Percentiles rank a stretch among this genome's conserved stretches.
These are phyloP conservation scores for Euphorbia celastroides DNA, from an alignment of 441 rosid species.

Conservation along the genomic window DNA sequence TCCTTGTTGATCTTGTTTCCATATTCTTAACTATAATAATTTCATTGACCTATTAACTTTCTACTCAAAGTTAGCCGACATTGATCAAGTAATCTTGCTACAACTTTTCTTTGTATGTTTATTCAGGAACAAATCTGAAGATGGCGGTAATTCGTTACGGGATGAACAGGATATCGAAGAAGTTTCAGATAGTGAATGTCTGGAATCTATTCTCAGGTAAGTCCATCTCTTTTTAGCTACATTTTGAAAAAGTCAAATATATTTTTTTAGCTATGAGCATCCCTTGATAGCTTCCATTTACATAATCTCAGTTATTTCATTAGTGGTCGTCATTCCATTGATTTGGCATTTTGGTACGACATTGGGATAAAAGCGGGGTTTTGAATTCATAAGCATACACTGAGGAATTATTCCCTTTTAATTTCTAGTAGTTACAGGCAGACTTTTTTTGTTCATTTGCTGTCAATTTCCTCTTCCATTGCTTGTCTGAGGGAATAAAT, in stretches of 20 bases:
- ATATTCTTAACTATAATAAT: neutral
- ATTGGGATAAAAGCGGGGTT: neutral
- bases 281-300: neutral
- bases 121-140: slow-evolving; percentile 12
- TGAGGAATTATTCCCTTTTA: neutral
- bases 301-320: neutral
- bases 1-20: neutral
- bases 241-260: neutral
- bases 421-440: neutral
- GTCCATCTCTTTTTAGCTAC: slow-evolving; percentile 4
- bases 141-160: slow-evolving; percentile 3
- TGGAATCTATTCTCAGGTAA: slow-evolving; percentile 39
- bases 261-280: neutral
- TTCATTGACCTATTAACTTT: neutral
- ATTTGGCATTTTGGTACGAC: neutral
- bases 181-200: slow-evolving; percentile 27
- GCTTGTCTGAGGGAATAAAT: neutral
- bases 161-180: slow-evolving; percentile 17
- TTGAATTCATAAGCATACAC: neutral
- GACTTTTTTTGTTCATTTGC: neutral
- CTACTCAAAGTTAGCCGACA: neutral
- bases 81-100: neutral
- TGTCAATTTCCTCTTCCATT: neutral
- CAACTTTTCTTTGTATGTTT: neutral
- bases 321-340: neutral